phyloP scores from a whole-genome alignment of 495 filamentous ascomycete genomes.

The Daldinia decipiens region DNA sequence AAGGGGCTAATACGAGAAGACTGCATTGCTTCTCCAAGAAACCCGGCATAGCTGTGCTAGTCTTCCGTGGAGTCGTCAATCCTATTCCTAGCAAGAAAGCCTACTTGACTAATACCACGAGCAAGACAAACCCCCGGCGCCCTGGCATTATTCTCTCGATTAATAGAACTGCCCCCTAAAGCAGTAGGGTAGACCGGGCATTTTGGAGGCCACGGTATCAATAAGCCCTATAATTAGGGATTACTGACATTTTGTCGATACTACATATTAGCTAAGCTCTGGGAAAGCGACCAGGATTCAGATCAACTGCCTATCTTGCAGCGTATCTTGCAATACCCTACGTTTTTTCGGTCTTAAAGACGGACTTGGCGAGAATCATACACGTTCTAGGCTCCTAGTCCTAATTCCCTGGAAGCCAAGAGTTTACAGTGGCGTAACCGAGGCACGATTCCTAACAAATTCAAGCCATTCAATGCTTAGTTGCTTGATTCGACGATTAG shows the following conservation, averaged over 20 bases:
- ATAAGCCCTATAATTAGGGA: not conserved
- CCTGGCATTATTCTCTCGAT: not conserved
- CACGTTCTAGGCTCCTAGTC: not conserved
- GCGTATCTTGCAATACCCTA: not conserved
- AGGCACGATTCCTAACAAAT: not conserved
- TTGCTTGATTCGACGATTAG: not conserved
- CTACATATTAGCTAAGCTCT: not conserved
- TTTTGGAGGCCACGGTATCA: not conserved
- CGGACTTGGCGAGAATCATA: not conserved
- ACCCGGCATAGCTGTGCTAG: not conserved
- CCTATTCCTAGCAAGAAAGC: not conserved
- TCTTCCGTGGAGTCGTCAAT: not conserved
- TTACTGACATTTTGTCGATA: not conserved
- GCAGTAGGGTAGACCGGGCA: not conserved
- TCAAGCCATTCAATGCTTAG: not conserved
- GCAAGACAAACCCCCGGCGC: not conserved
- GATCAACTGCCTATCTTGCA: not conserved
- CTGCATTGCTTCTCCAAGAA: not conserved
- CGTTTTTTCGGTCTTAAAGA: not conserved
- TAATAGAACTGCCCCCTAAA: not conserved
- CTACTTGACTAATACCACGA: not conserved
- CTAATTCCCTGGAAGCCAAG: not conserved
- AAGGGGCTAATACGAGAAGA: conserved; percentile 9
- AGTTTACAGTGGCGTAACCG: not conserved
- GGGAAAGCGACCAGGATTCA: not conserved